A percentile compares a stretch with the other conserved stretches of the same genome.
These are phyloP conservation scores for Nemania serpens DNA, from an alignment of 2,329 filamentous ascomycete genomes.

Conservation along the genomic window DNA sequence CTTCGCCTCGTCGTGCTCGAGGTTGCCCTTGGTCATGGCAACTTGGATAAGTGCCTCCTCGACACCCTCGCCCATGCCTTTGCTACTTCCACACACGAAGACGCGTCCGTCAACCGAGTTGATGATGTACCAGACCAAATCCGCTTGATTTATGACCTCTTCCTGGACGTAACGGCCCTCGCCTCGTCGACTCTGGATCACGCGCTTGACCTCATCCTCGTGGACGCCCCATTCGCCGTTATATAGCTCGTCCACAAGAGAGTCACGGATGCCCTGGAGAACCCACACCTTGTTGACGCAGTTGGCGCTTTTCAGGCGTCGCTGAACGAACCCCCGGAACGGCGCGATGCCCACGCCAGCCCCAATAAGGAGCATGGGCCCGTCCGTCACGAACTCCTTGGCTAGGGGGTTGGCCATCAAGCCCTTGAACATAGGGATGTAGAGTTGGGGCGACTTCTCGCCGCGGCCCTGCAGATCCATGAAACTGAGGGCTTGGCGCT, in stretches of 20 bases:
- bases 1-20: constrained; percentile 79
- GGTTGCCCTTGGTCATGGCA: constrained; percentile 87
- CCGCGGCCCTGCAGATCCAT: constrained; percentile 69
- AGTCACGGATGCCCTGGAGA: constrained; percentile 60
- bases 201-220: constrained; percentile 82
- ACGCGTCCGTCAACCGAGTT: constrained; percentile 94
- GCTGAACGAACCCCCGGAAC: constrained; percentile 96
- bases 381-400: constrained; percentile 87
- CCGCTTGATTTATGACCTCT: constrained; percentile 86
- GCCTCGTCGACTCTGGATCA: constrained; percentile 75
- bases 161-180: constrained; percentile 95
- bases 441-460: constrained; percentile 62
- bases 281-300: constrained; percentile 47
- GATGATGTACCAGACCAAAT: constrained; percentile 98
- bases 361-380: constrained; percentile 96
- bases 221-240: constrained; percentile 95
- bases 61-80: constrained; percentile 97
- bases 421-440: constrained; percentile 96
- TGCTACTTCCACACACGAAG: constrained; percentile 93
- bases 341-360: constrained; percentile 96
- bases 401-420: constrained; percentile 97
- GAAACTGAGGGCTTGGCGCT: constrained; percentile 77
- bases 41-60: constrained; percentile 86
- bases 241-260: constrained; percentile 93
- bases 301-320: constrained; percentile 51